A percentile compares a stretch with the other conserved stretches of the same genome.
Evolutionary conservation across 2,329 filamentous ascomycete genomes (phyloP).

Genomic region (Diaporthe amygdali): DNA sequence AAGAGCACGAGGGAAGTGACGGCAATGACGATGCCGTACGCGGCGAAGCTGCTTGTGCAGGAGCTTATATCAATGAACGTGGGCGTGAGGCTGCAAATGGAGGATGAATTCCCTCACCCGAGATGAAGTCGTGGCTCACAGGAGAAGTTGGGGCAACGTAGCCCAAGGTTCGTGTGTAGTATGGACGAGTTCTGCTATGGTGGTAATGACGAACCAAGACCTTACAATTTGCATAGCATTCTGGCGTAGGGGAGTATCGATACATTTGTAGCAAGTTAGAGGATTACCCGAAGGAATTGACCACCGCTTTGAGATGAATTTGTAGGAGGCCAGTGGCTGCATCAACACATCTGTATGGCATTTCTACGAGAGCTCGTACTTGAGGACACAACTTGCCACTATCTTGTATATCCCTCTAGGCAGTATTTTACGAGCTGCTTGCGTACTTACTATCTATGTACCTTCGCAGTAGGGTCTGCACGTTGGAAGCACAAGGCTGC

Average conservation of each 20-base stretch:
- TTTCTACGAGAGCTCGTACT: neutral
- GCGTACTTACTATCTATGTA: no score
- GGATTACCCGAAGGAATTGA: neutral
- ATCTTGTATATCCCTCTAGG: neutral
- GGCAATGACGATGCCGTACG: conserved; percentile 96
- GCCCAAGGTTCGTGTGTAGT: neutral
- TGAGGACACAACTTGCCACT: neutral
- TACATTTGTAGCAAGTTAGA: neutral
- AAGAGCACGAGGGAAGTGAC: conserved; percentile 83
- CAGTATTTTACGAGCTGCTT: neutral
- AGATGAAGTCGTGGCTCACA: conserved; percentile 29
- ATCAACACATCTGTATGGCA: no score
- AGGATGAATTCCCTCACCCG: conserved; percentile 87
- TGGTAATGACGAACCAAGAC: neutral
- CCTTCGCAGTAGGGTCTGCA: neutral
- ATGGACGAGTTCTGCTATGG: neutral
- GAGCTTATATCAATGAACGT: conserved; percentile 99
- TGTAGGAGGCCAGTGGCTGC: neutral
- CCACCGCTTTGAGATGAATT: neutral
- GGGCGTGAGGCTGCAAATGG: conserved; percentile 86
- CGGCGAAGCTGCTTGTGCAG: conserved; percentile 93
- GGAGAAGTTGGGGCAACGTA: neutral
- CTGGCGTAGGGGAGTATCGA: conserved; percentile 9
- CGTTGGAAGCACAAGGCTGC: neutral
- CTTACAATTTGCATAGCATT: conserved; percentile 16